Conservation (phyloP, 495 filamentous ascomycete species). For the Mytilinidion resinicola region DNA sequence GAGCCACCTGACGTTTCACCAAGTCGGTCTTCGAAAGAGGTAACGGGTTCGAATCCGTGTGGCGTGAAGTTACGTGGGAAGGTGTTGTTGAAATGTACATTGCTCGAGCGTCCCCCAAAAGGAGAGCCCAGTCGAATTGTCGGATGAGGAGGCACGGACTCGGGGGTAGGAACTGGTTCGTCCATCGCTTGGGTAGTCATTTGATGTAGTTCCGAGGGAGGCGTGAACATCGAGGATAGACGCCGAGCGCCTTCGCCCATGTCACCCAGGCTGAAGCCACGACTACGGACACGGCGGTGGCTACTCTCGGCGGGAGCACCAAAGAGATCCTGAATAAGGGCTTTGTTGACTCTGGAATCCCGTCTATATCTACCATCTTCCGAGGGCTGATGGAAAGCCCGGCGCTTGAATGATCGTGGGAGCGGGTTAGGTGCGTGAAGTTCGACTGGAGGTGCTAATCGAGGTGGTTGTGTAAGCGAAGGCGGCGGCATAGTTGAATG, state of each 20-base stretch:
- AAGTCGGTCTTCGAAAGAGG: constrained; percentile 29
- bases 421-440: constrained; percentile 39
- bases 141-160: neutral
- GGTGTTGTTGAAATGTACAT: constrained; percentile 30
- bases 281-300: constrained; percentile 43
- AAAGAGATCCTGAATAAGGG: constrained; percentile 47
- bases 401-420: constrained; percentile 49
- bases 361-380: constrained; percentile 34
- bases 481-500: constrained; percentile 9
- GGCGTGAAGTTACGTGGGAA: constrained; percentile 36
- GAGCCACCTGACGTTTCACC: constrained; percentile 20
- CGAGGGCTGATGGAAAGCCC: constrained; percentile 43
- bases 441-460: constrained; percentile 26
- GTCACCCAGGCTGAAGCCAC: constrained; percentile 58
- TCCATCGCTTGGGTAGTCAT: neutral
- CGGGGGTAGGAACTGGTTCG: constrained; percentile 5
- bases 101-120: constrained; percentile 28
- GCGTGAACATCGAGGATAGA: constrained; percentile 29
- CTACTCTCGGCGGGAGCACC: constrained; percentile 35
- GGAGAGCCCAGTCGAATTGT: constrained; percentile 37
- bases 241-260: constrained; percentile 33
- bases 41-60: constrained; percentile 20
- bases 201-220: constrained; percentile 17
- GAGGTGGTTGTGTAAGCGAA: neutral
- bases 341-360: constrained; percentile 39